Evolutionary conservation across 441 rosid species (phyloP).

Genomic region (Populus tomentosa): DNA sequence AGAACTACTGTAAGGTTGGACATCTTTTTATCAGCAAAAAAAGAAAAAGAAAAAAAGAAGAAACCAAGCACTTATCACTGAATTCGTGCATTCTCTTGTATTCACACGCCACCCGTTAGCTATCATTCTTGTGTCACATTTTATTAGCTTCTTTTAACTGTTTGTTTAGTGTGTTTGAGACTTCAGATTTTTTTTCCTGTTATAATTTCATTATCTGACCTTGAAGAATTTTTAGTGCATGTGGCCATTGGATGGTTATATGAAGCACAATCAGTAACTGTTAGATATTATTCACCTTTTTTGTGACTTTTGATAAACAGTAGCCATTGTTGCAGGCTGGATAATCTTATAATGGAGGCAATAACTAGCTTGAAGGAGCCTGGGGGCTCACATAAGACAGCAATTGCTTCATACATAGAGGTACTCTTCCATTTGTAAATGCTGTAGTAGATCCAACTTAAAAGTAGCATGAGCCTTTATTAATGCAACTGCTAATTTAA

Average conservation of each 20-base stretch:
- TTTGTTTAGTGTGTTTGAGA: not conserved
- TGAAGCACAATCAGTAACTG: not conserved
- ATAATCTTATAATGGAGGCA: slow-evolving; percentile 85
- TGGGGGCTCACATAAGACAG: slow-evolving; percentile 82
- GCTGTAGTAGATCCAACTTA: not conserved
- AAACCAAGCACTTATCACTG: no score
- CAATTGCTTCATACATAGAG: slow-evolving; percentile 85
- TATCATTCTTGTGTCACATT: not conserved
- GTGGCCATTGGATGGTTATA: not conserved
- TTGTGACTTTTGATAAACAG: not conserved
- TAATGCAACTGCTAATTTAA: not conserved
- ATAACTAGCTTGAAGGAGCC: slow-evolving; percentile 77
- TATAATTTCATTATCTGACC: not conserved
- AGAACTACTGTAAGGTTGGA: slow-evolving; percentile 72
- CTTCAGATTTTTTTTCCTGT: not conserved
- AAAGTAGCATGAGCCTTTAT: not conserved
- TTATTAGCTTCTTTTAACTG: not conserved
- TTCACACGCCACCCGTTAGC: not conserved
- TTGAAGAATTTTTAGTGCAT: not conserved
- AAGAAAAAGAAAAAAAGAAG: not conserved
- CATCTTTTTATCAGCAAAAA: not conserved
- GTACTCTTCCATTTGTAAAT: slow-evolving; percentile 28
- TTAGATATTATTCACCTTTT: not conserved
- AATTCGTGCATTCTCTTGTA: not conserved
- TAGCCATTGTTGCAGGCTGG: slow-evolving; percentile 52